phyloP scores from a whole-genome alignment of 805 yeast species.

The Maudiozyma serrabonitensis region DNA sequence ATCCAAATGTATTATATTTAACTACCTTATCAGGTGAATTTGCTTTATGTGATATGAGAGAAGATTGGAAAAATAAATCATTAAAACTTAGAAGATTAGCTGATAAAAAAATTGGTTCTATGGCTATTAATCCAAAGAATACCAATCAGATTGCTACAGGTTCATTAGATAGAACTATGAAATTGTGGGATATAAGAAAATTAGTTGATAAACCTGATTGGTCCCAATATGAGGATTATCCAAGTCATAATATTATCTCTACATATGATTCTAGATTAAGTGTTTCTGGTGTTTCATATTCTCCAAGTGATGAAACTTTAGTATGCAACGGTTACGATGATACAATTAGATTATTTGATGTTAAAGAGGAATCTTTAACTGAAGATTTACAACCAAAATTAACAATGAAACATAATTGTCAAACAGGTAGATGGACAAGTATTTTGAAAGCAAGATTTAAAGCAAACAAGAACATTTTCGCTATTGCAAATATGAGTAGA shows the following conservation, averaged over 20 bases:
- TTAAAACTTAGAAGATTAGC: conserved; percentile 49
- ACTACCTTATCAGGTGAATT: conserved; percentile 78
- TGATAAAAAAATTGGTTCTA: conserved; percentile 89
- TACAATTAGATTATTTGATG: conserved; percentile 61
- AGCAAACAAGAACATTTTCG: conserved; percentile 60
- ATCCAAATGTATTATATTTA: conserved; percentile 51
- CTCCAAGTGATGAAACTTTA: conserved; percentile 46
- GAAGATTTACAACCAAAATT: conserved; percentile 47
- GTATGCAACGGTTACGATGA: conserved; percentile 95
- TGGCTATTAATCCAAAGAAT: conserved; percentile 62
- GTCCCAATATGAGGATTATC: conserved; percentile 46
- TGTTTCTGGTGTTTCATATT: conserved; percentile 77
- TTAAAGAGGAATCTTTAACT: conserved; percentile 25
- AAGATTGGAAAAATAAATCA: conserved; percentile 17
- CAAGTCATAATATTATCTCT: conserved; percentile 35
- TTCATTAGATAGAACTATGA: conserved; percentile 75
- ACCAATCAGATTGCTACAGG: conserved; percentile 71
- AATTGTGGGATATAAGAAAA: conserved; percentile 78
- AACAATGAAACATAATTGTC: conserved; percentile 80
- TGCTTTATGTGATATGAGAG: conserved; percentile 62
- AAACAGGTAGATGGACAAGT: conserved; percentile 95
- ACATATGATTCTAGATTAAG: conserved; percentile 67
- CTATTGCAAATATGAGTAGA: conserved; percentile 88
- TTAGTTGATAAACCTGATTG: conserved; percentile 36
- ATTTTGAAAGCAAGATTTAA: conserved; percentile 89